Base-by-base conservation (phyloP, 2,329 filamentous ascomycete genomes). In the Paracamarosporium sp. region DNA sequence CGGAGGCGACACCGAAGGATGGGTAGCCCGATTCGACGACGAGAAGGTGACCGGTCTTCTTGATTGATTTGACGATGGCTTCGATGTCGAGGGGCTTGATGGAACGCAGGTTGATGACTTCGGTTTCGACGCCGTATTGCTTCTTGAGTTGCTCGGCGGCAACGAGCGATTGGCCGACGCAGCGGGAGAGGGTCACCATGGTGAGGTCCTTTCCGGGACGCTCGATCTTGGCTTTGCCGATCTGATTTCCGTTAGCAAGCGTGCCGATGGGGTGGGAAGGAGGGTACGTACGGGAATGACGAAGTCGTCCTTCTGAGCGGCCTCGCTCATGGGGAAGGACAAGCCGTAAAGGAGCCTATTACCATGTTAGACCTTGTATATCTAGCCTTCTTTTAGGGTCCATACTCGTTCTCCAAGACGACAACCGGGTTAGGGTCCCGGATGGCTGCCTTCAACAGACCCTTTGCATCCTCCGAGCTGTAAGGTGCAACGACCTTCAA, bases 181-280 rank as follows among this genome's bases (percentile, higher is more conserved):
- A 97, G 78, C 95, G 93, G 66, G 95, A 98, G 60, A 97, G 86
- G 50, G 93, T 90, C 63, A 99, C 94, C 63, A 99, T 92, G 75
- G 95, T 99, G 68, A 99, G 82, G 78, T 99, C 95, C 83, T 94
- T 97, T 80, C 95, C 95, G 61, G 88, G 84, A 73, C 95, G 93
- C 85, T 99, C 95, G 75, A 99, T 91, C 88, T 99, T 99, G 80
- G 95, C 95, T 86, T 99, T 99, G 79, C 95, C 95, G 77, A 99
- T 93, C 82, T 82, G 53, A 17, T 47, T 12, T 40, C 15, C 28
- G 56, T 71, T 54, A 69, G 66, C 30, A 48, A 9, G 17, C 40
- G 45, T 2, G 22, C 12, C 17, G 5, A 4, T 28, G 15, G 17
- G 9, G 47, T 46, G 41, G 35, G 15, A 3, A 27, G 35, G 40